Conservation (phyloP, 176 grass and related monocot genomes). For the Pontederia paniculata region DNA sequence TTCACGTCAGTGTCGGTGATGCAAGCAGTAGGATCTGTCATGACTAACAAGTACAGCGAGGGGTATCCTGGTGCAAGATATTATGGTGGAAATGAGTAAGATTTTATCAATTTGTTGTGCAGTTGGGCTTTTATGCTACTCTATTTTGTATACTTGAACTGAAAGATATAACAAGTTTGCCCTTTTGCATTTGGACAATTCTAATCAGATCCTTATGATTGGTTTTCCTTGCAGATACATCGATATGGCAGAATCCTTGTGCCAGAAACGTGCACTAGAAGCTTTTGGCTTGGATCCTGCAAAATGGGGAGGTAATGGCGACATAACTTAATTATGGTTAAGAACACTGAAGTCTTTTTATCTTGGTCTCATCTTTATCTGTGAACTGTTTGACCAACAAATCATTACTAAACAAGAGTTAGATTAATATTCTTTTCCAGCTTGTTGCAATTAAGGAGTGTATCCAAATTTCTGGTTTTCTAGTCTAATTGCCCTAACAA, state of each 20-base stretch:
- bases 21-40: slow-evolving; percentile 94
- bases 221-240: slow-evolving; percentile 56
- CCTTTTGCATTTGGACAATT: not conserved
- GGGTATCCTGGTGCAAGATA: slow-evolving; percentile 98
- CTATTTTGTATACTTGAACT: not conserved
- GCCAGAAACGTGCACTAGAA: slow-evolving; percentile 90
- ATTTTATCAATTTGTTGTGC: not conserved
- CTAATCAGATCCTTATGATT: slow-evolving; percentile 3
- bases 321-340: not conserved
- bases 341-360: no score
- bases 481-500: no score
- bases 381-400: no score
- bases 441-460: no score
- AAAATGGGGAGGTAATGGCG: slow-evolving; percentile 87
- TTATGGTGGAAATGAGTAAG: slow-evolving; percentile 95
- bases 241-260: slow-evolving; percentile 88
- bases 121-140: not conserved
- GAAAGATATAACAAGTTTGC: not conserved
- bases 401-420: no score
- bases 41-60: slow-evolving; percentile 99
- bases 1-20: slow-evolving; percentile 94
- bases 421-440: no score
- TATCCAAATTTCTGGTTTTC: no score
- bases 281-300: slow-evolving; percentile 69
- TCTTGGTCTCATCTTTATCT: no score